These are phyloP conservation scores for Ilyonectria destructans DNA, from an alignment of 2,329 filamentous ascomycete genomes.

Conservation along the genomic window DNA sequence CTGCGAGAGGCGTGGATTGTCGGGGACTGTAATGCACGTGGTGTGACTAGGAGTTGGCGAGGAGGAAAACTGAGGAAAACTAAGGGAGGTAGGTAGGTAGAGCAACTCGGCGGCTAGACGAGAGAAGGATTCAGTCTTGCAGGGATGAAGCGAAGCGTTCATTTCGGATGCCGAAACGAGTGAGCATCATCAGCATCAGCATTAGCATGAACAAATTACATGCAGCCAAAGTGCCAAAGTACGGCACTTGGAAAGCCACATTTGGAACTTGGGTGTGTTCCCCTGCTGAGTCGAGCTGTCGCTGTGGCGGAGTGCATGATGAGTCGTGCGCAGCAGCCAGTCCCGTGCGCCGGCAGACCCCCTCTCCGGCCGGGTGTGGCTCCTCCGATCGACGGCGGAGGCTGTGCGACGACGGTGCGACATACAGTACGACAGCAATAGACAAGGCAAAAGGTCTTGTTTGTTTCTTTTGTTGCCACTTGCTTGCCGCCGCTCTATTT, in stretches of 20 bases:
- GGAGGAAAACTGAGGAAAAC: no score
- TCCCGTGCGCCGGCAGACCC: not conserved
- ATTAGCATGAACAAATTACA: no score
- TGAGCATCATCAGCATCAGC: no score
- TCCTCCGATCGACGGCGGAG: constrained; percentile 9
- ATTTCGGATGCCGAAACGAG: not conserved
- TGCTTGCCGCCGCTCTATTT: no score
- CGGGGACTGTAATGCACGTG: not conserved
- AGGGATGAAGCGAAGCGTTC: not conserved
- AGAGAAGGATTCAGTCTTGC: not conserved
- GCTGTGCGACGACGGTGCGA: not conserved
- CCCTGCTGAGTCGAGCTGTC: not conserved
- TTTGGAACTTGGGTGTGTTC: not conserved
- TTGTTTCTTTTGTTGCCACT: no score
- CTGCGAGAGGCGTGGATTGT: not conserved
- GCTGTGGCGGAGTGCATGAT: not conserved
- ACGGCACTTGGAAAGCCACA: no score
- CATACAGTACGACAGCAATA: not conserved
- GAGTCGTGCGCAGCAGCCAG: no score
- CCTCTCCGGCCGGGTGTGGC: constrained; percentile 2
- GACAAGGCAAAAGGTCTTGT: no score
- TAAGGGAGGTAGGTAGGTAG: no score
- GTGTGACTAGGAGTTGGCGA: not conserved
- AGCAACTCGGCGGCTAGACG: not conserved
- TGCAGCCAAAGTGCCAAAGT: no score